Conservation (phyloP, 345 rosid genomes). For the Hibiscus syriacus region DNA sequence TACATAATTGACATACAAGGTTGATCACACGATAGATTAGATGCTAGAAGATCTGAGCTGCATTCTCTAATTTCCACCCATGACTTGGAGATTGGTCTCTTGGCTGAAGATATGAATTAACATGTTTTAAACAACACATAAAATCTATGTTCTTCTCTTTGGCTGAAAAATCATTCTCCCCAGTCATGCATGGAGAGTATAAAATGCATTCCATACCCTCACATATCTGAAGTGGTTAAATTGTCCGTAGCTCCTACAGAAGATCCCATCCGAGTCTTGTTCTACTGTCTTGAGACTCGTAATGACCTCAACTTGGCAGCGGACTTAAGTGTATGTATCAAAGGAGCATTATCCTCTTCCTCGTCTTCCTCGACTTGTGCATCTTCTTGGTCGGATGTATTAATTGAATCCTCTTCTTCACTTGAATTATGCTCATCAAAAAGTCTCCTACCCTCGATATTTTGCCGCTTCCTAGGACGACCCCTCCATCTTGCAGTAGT, state of each 20-base stretch:
- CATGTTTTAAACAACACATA: not conserved
- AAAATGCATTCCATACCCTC: constrained; percentile 32
- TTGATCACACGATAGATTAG: no score
- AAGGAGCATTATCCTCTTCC: constrained; percentile 65
- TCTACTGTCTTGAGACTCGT: constrained; percentile 39
- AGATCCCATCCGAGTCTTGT: constrained; percentile 24
- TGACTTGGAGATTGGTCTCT: not conserved
- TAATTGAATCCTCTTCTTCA: constrained; percentile 75
- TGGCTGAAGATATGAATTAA: not conserved
- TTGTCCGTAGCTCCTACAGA: constrained; percentile 23
- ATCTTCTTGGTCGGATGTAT: constrained; percentile 66
- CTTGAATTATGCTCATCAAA: constrained; percentile 69
- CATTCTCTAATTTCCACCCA: not conserved
- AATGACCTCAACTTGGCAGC: constrained; percentile 60
- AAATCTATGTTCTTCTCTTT: not conserved
- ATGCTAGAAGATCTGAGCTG: not conserved
- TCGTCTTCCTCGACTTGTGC: constrained; percentile 48
- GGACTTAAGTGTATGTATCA: constrained; percentile 63
- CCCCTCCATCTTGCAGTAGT: constrained; percentile 56
- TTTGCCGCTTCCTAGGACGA: constrained; percentile 64
- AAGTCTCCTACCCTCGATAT: constrained; percentile 75
- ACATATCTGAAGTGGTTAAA: constrained; percentile 25
- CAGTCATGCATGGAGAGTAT: not conserved
- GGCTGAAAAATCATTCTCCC: not conserved
- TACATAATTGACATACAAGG: no score